These are phyloP conservation scores for Beauveria australis DNA, from an alignment of 2,329 filamentous ascomycete species.

Conservation along the genomic window DNA sequence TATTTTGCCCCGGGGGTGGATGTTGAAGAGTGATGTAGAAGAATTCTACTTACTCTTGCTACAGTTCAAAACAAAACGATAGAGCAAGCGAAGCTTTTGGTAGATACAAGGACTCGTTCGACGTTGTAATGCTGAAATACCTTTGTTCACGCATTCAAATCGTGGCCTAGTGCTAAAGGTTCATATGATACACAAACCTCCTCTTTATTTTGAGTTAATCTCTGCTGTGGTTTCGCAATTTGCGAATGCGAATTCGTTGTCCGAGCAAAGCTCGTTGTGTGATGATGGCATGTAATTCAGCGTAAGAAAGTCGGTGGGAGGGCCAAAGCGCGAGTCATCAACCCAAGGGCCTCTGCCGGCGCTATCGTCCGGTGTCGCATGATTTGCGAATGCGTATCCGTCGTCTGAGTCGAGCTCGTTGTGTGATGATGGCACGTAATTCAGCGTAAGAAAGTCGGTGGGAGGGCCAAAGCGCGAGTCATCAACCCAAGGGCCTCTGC, in stretches of 20 bases:
- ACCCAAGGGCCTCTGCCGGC: neutral
- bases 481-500: neutral
- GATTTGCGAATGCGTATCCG: neutral
- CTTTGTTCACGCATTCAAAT: too few species aligned
- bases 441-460: neutral
- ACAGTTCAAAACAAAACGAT: neutral
- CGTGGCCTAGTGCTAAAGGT: neutral
- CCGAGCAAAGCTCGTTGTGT: neutral
- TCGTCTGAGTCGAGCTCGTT: neutral
- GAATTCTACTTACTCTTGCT: neutral
- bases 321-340: neutral
- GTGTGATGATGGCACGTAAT: neutral
- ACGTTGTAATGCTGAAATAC: too few species aligned
- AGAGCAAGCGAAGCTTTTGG: neutral
- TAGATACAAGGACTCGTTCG: neutral
- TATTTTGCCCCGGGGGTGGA: neutral
- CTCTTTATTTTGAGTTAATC: neutral
- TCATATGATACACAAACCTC: neutral
- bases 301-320: neutral
- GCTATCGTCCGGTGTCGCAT: neutral
- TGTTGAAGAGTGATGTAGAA: neutral
- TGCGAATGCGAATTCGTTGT: neutral
- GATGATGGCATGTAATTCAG: neutral
- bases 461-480: neutral
- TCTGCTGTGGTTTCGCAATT: too few species aligned